A percentile compares a stretch with the other conserved stretches of the same genome.
Conservation (phyloP, 352 stramenopile species). For the Globisporangium lucens region DNA sequence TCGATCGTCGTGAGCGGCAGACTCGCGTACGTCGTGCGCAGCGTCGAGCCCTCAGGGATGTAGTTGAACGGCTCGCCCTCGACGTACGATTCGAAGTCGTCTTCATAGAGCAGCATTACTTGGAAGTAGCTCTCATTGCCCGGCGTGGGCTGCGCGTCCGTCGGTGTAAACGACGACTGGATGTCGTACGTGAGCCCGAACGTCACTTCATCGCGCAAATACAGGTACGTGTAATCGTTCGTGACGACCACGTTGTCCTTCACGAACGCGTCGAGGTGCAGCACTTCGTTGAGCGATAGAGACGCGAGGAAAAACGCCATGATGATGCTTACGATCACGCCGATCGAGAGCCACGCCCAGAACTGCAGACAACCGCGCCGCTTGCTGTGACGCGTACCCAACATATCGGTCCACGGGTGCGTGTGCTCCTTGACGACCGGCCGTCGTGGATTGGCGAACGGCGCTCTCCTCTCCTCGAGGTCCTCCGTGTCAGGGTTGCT, state of each 20-base stretch:
- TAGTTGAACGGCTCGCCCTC: constrained; percentile 43
- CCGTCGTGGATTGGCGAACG: constrained; percentile 41
- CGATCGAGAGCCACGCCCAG: constrained; percentile 33
- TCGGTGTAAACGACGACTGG: constrained; percentile 19
- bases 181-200: constrained; percentile 60
- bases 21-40: constrained; percentile 48
- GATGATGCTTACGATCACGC: constrained; percentile 29
- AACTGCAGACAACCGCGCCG: constrained; percentile 36
- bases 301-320: constrained; percentile 29
- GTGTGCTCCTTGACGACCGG: constrained; percentile 27
- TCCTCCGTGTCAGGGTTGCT: constrained; percentile 28
- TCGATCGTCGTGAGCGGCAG: constrained; percentile 44
- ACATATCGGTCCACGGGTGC: constrained; percentile 43
- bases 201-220: constrained; percentile 59
- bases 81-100: constrained; percentile 49
- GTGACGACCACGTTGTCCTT: constrained; percentile 46
- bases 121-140: constrained; percentile 42
- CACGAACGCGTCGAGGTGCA: constrained; percentile 62
- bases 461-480: constrained; percentile 18
- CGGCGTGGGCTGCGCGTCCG: background rate
- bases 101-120: constrained; percentile 49
- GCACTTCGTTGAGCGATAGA: constrained; percentile 49
- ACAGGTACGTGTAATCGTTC: constrained; percentile 53
- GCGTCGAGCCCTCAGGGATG: constrained; percentile 29
- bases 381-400: constrained; percentile 46